Conservation (phyloP, 2,329 filamentous ascomycete species). For the Kalmusia sp. region DNA sequence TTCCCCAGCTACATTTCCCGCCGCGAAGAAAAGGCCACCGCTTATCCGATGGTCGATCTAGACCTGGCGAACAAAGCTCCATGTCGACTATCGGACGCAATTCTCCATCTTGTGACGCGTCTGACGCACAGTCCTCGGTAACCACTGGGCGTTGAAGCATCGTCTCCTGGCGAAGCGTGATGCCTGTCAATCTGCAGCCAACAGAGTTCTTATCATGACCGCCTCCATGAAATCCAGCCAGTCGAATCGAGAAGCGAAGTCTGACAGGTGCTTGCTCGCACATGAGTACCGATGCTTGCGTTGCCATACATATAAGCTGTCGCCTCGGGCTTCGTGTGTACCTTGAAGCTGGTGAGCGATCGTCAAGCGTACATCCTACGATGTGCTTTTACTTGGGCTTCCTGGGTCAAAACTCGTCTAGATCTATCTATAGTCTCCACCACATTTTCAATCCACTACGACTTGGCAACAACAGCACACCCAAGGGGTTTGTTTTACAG, state of each 20-base stretch:
- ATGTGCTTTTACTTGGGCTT: no score
- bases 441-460: no score
- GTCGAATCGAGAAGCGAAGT: slow-evolving; percentile 15
- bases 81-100: background rate
- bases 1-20: background rate
- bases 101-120: background rate
- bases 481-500: no score
- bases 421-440: no score
- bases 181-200: slow-evolving; percentile 17
- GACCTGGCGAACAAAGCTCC: background rate
- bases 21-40: background rate
- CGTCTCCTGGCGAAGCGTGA: slow-evolving; percentile 6
- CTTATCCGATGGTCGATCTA: background rate
- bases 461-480: no score
- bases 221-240: slow-evolving; percentile 16
- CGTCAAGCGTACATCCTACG: no score
- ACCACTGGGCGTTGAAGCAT: background rate
- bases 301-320: slow-evolving; percentile 13
- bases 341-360: slow-evolving; percentile 11
- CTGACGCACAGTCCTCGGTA: background rate
- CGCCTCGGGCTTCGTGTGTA: slow-evolving; percentile 4
- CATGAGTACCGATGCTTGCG: slow-evolving; percentile 15
- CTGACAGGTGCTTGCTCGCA: slow-evolving; percentile 18
- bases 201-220: slow-evolving; percentile 23
- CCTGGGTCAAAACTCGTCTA: no score